These are phyloP conservation scores for Argentina anserina DNA, from an alignment of 306 rosid species.

Conservation along the genomic window DNA sequence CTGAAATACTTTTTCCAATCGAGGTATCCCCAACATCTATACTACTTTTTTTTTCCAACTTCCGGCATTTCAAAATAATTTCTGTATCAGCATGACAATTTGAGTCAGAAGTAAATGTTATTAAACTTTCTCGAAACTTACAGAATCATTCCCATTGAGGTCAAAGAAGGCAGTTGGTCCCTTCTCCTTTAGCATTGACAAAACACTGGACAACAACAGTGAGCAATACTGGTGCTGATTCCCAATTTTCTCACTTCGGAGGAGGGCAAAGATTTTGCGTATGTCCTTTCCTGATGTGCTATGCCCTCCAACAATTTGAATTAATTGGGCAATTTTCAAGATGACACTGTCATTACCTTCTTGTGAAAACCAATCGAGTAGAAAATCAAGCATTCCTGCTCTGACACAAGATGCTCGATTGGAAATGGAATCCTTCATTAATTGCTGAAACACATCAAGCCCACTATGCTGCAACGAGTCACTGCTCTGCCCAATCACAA, in stretches of 20 bases:
- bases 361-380: constrained; percentile 93
- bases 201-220: constrained; percentile 70
- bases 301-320: constrained; percentile 94
- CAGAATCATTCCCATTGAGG: constrained; percentile 75
- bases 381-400: constrained; percentile 94
- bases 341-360: constrained; percentile 64
- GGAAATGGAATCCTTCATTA: constrained; percentile 81
- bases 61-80: neutral
- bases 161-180: constrained; percentile 99
- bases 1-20: neutral
- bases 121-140: constrained; percentile 43
- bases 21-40: neutral
- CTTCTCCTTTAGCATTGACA: constrained; percentile 87
- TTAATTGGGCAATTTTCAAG: constrained; percentile 75
- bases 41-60: neutral
- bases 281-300: constrained; percentile 97
- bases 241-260: constrained; percentile 87
- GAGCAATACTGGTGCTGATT: constrained; percentile 73
- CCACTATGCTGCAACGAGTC: constrained; percentile 77
- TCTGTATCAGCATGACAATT: constrained; percentile 2
- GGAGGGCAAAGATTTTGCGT: constrained; percentile 90
- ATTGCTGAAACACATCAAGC: constrained; percentile 69
- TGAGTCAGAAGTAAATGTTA: constrained; percentile 7
- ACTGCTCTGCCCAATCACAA: constrained; percentile 99
- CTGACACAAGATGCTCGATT: constrained; percentile 95